Conservation (phyloP, 1,139 yeast genomes). For the Kluyveromyces sp. region DNA sequence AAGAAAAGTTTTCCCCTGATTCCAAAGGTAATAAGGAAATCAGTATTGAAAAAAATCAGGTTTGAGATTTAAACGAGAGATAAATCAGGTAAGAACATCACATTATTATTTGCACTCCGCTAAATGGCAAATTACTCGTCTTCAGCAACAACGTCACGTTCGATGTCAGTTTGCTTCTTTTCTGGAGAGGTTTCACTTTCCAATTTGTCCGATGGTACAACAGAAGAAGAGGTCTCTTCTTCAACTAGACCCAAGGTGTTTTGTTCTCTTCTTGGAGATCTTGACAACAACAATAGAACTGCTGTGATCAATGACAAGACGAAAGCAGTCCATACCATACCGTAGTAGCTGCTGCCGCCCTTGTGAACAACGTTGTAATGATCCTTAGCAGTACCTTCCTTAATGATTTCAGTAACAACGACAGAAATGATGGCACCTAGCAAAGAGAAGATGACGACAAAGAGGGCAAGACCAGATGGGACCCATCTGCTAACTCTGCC, state of each 20-base stretch:
- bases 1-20: too few relatives aligned
- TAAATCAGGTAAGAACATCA: not conserved
- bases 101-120: not conserved
- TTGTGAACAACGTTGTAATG: constrained; percentile 23
- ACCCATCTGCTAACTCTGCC: constrained; percentile 3
- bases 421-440: constrained; percentile 18
- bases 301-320: constrained; percentile 19
- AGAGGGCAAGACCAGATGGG: constrained; percentile 10
- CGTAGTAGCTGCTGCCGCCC: constrained; percentile 20
- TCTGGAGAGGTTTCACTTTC: not conserved
- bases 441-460: constrained; percentile 20
- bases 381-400: constrained; percentile 27
- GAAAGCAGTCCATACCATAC: constrained; percentile 28
- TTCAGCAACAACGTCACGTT: not conserved
- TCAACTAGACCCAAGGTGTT: constrained; percentile 4
- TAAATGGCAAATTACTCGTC: not conserved
- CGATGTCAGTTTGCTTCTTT: not conserved
- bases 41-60: too few relatives aligned
- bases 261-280: constrained; percentile 5
- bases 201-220: constrained; percentile 4
- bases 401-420: constrained; percentile 26
- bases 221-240: not conserved
- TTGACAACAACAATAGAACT: constrained; percentile 6
- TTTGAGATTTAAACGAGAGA: not conserved
- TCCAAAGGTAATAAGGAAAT: too few relatives aligned